A percentile compares a stretch with the other conserved stretches of the same genome.
These are phyloP conservation scores for Paraconiothyrium brasiliense DNA, from an alignment of 2,329 filamentous ascomycete species.

Conservation along the genomic window DNA sequence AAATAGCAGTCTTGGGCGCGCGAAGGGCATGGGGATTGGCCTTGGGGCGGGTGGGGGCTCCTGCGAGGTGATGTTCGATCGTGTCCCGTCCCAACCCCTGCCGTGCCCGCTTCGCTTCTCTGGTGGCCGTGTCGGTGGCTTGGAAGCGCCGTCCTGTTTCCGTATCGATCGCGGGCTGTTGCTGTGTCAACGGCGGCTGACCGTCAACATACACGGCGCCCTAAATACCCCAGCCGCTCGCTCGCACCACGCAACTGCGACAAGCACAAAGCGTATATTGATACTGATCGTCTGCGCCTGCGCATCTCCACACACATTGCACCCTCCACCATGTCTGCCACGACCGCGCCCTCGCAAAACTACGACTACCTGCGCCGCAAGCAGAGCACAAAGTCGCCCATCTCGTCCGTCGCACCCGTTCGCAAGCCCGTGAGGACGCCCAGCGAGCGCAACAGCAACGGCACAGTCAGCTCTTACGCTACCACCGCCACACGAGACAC, in stretches of 20 bases:
- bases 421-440: constrained; percentile 61
- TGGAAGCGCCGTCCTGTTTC: neutral
- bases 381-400: constrained; percentile 56
- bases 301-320: constrained; percentile 14
- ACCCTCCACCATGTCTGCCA: constrained; percentile 32
- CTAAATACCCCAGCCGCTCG: constrained; percentile 13
- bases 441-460: constrained; percentile 79
- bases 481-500: constrained; percentile 82
- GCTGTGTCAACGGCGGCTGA: constrained; percentile 6
- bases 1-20: constrained; percentile 18
- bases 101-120: neutral
- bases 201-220: constrained; percentile 14
- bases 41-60: constrained; percentile 1
- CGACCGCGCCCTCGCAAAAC: constrained; percentile 51
- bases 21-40: constrained; percentile 26
- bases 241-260: constrained; percentile 14
- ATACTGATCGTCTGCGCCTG: constrained; percentile 9
- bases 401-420: constrained; percentile 44
- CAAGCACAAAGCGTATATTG: constrained; percentile 10
- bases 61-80: neutral
- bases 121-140: neutral
- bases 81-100: constrained; percentile 3
- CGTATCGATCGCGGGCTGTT: constrained; percentile 3
- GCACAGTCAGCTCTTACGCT: constrained; percentile 86
- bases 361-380: constrained; percentile 68